phyloP scores from a whole-genome alignment of 1,284 basidiomycete genomes.

The Phellopilus nigrolimitatus region DNA sequence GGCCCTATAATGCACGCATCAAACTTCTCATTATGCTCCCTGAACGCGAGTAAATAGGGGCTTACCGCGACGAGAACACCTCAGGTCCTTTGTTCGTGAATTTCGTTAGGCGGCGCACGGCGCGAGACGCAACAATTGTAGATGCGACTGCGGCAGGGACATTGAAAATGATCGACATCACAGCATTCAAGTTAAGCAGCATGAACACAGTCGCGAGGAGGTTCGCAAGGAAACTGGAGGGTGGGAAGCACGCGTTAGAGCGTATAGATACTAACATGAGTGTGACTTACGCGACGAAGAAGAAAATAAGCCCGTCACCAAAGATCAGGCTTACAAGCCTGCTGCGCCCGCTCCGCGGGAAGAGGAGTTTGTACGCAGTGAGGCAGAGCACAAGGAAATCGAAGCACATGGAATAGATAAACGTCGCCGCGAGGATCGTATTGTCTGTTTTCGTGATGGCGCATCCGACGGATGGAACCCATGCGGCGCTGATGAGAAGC shows the following conservation, averaged over 20 bases:
- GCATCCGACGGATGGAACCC: slow-evolving; percentile 24
- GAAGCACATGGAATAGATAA: slow-evolving; percentile 71
- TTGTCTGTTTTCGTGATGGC: slow-evolving; percentile 27
- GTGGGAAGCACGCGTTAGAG: slow-evolving; percentile 9
- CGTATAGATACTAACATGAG: slow-evolving; percentile 2
- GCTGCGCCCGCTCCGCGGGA: slow-evolving; percentile 37
- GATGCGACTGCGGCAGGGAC: slow-evolving; percentile 67
- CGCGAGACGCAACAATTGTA: slow-evolving; percentile 31
- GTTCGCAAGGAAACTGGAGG: slow-evolving; percentile 59
- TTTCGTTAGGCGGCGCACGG: slow-evolving; percentile 21
- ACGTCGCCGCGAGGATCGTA: slow-evolving; percentile 43
- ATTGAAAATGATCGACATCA: slow-evolving; percentile 73
- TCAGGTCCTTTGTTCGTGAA: slow-evolving; percentile 20
- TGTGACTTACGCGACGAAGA: slow-evolving; percentile 59
- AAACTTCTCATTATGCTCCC: background rate
- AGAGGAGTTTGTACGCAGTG: slow-evolving; percentile 42
- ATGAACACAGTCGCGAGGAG: slow-evolving; percentile 69
- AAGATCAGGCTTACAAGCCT: slow-evolving; percentile 63
- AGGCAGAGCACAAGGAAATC: slow-evolving; percentile 59
- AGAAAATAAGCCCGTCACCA: slow-evolving; percentile 66
- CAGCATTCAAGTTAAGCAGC: slow-evolving; percentile 63
- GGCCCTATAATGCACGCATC: background rate
- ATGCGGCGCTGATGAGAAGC: slow-evolving; percentile 27
- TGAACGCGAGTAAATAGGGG: background rate
- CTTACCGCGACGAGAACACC: slow-evolving; percentile 19